Conservation (phyloP, 1,284 basidiomycete species). For the Inonotus obliquus region DNA sequence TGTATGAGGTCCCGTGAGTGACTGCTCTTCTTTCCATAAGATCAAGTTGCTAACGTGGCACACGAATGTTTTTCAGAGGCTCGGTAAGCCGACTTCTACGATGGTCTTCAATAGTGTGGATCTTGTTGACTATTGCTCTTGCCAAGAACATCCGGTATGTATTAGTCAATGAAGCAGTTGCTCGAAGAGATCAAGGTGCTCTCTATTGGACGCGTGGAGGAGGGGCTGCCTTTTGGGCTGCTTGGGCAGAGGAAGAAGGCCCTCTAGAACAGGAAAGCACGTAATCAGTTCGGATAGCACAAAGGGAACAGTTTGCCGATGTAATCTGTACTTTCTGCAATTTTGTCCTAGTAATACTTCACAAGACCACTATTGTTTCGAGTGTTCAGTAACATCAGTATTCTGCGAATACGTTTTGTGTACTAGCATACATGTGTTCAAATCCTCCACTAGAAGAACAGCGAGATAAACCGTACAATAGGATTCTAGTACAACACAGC, state of each 20-base stretch:
- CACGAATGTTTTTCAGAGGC: slow-evolving; percentile 30
- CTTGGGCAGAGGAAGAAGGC: slow-evolving; percentile 50
- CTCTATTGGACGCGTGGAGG: slow-evolving; percentile 61
- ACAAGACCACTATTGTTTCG: background rate
- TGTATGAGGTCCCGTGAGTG: slow-evolving; percentile 90
- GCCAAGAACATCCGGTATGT: slow-evolving; percentile 55
- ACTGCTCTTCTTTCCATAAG: background rate
- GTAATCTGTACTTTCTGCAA: background rate
- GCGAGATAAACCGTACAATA: slow-evolving; percentile 7
- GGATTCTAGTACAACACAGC: slow-evolving; percentile 5
- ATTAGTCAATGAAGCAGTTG: slow-evolving; percentile 52
- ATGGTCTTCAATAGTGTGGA: background rate
- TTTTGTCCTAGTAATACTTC: background rate
- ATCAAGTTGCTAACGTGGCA: background rate
- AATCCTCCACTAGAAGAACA: slow-evolving; percentile 10
- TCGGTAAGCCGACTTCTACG: slow-evolving; percentile 33
- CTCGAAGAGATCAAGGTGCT: slow-evolving; percentile 43
- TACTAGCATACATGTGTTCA: background rate
- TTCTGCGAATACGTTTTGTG: background rate
- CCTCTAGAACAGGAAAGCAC: background rate
- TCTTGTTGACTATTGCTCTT: slow-evolving; percentile 13
- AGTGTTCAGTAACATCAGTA: background rate
- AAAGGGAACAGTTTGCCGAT: background rate
- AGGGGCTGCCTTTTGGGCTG: slow-evolving; percentile 45
- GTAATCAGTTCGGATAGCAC: background rate